These are phyloP conservation scores for Annulohypoxylon maeteangense DNA, from an alignment of 495 filamentous ascomycete species.

Conservation along the genomic window DNA sequence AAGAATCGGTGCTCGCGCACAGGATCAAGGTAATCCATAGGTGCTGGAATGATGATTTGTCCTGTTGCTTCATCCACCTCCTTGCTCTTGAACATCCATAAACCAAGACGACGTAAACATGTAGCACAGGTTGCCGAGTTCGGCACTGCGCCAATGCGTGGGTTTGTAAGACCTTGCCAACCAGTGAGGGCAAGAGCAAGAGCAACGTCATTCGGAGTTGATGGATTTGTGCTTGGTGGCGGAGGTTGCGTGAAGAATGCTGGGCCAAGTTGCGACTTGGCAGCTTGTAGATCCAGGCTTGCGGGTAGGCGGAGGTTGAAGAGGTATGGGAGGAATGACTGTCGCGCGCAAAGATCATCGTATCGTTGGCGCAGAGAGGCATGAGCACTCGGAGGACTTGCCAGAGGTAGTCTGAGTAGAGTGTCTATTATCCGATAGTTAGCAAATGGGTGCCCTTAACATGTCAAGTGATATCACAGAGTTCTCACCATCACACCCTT, in stretches of 20 bases:
- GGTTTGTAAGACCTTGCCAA: conserved; percentile 79
- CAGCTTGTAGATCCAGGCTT: conserved; percentile 59
- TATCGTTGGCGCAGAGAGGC: conserved; percentile 69
- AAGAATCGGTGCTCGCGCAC: conserved; percentile 79
- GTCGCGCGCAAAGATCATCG: conserved; percentile 59
- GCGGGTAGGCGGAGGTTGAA: conserved; percentile 62
- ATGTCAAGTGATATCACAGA: neutral
- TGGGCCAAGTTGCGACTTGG: conserved; percentile 59
- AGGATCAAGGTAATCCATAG: conserved; percentile 73
- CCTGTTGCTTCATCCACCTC: conserved; percentile 57
- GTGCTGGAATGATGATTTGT: conserved; percentile 63
- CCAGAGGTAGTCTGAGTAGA: conserved; percentile 61
- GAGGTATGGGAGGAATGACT: conserved; percentile 61
- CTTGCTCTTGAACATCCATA: conserved; percentile 89
- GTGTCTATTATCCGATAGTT: conserved; percentile 50
- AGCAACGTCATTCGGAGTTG: conserved; percentile 69
- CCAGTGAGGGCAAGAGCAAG: conserved; percentile 83
- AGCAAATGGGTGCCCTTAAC: conserved; percentile 64
- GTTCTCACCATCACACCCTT: conserved; percentile 80
- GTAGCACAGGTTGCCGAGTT: conserved; percentile 81
- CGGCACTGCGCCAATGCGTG: conserved; percentile 64
- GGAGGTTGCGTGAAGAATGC: conserved; percentile 56
- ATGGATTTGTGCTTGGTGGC: conserved; percentile 45
- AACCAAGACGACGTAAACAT: conserved; percentile 87
- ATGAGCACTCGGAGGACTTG: conserved; percentile 67